Conservation (phyloP, 2,329 filamentous ascomycete genomes). For the Aspergillus intermedius region DNA sequence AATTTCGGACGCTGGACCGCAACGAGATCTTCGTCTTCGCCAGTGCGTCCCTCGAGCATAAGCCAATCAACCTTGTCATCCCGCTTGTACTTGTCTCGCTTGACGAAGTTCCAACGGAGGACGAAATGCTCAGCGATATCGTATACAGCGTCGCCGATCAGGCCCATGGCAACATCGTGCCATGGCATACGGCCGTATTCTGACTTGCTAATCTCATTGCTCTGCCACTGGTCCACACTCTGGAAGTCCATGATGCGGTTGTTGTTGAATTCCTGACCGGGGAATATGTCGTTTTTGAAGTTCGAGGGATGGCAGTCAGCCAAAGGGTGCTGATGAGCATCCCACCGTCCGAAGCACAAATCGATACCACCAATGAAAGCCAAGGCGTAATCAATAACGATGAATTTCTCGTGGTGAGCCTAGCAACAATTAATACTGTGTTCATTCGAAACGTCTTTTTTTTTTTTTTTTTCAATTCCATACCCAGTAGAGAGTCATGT, state of each 20-base stretch:
- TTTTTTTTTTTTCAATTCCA: background rate
- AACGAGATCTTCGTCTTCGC: slow-evolving; percentile 74
- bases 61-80: slow-evolving; percentile 80
- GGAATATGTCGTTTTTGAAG: slow-evolving; percentile 77
- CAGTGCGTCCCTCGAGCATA: slow-evolving; percentile 66
- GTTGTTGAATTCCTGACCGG: slow-evolving; percentile 97
- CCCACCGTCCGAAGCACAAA: slow-evolving; percentile 93
- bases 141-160: slow-evolving; percentile 84
- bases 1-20: slow-evolving; percentile 84
- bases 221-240: slow-evolving; percentile 83
- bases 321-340: slow-evolving; percentile 74
- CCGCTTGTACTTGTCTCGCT: slow-evolving; percentile 96
- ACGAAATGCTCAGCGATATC: slow-evolving; percentile 96
- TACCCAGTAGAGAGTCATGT: slow-evolving; percentile 93
- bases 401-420: slow-evolving; percentile 96
- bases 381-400: slow-evolving; percentile 83
- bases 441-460: background rate
- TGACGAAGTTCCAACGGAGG: slow-evolving; percentile 91
- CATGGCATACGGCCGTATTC: slow-evolving; percentile 95
- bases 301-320: slow-evolving; percentile 83
- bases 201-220: slow-evolving; percentile 84
- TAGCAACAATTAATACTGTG: slow-evolving; percentile 4
- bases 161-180: slow-evolving; percentile 90
- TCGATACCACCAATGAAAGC: slow-evolving; percentile 94
- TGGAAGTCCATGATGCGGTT: slow-evolving; percentile 95